Percentiles rank a stretch among this genome's conserved stretches.
phyloP scores from a whole-genome alignment of 306 rosid genomes.

The Pterocarpus santalinus region DNA sequence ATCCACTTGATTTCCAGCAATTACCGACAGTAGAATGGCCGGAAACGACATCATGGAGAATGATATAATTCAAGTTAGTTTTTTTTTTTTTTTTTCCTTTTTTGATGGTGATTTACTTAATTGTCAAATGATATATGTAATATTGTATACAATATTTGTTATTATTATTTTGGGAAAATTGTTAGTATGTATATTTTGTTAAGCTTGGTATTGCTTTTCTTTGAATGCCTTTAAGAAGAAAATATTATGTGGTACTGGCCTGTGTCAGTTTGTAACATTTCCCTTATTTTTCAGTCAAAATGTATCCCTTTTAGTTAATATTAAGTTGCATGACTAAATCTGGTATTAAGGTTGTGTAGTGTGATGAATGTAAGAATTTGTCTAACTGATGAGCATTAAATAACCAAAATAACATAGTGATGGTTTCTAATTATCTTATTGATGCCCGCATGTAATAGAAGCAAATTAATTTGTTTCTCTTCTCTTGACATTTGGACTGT shows the following conservation, averaged over 20 bases:
- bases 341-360: slow-evolving; percentile 15
- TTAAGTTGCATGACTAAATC: background rate
- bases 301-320: slow-evolving; percentile 1
- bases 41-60: slow-evolving; percentile 82
- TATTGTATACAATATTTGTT: background rate
- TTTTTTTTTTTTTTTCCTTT: background rate
- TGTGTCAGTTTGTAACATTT: slow-evolving; percentile 17
- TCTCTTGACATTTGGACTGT: slow-evolving; percentile 51
- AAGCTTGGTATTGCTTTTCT: slow-evolving; percentile 21
- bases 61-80: slow-evolving; percentile 84
- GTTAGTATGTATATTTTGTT: background rate
- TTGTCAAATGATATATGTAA: slow-evolving; percentile 30
- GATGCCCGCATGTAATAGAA: background rate
- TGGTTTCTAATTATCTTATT: slow-evolving; percentile 16
- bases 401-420: background rate
- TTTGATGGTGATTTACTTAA: slow-evolving; percentile 13
- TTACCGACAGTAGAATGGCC: slow-evolving; percentile 76
- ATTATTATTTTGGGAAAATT: background rate
- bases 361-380: slow-evolving; percentile 20
- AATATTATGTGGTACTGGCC: background rate
- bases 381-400: background rate
- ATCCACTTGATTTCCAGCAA: slow-evolving; percentile 85
- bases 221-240: background rate
- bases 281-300: background rate
- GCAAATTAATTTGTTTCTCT: slow-evolving; percentile 24